Evolutionary conservation across 768 basidiomycete species (phyloP).

Genomic region (Coprinopsis strossmayeri): DNA sequence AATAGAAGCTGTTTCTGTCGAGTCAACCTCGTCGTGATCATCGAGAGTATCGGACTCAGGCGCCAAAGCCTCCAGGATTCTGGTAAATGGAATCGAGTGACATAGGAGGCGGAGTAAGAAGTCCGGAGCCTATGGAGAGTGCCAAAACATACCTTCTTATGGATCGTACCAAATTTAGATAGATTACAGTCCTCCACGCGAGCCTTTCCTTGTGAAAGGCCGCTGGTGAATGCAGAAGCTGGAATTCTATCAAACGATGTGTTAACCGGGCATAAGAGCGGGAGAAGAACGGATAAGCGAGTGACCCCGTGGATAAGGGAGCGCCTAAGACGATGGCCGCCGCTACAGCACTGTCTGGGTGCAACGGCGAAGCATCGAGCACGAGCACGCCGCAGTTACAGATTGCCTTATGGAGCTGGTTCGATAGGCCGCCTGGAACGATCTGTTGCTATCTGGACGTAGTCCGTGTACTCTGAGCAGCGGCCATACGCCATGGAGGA

Average conservation of each 20-base stretch:
- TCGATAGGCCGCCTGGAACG: conserved; percentile 2
- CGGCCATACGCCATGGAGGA: not conserved
- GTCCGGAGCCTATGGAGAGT: conserved; percentile 9
- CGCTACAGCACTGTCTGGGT: too few relatives aligned
- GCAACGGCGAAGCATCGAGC: too few relatives aligned
- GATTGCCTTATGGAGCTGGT: conserved; percentile 11
- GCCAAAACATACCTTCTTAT: conserved; percentile 51
- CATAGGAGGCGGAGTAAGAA: conserved; percentile 10
- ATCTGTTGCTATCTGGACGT: too few relatives aligned
- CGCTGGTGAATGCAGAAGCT: conserved; percentile 70
- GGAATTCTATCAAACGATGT: conserved; percentile 54
- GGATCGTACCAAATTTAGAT: conserved; percentile 82
- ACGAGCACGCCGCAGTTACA: too few relatives aligned
- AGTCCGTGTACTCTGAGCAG: too few relatives aligned
- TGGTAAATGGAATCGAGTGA: conserved; percentile 21
- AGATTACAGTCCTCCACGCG: conserved; percentile 84
- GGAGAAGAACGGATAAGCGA: not conserved
- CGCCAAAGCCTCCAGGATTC: conserved; percentile 70
- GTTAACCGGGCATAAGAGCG: conserved; percentile 1
- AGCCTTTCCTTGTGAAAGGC: conserved; percentile 76
- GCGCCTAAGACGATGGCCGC: too few relatives aligned
- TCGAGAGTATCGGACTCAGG: conserved; percentile 56
- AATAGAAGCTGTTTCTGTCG: conserved; percentile 42
- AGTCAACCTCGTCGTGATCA: conserved; percentile 50
- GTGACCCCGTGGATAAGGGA: not conserved